phyloP scores from a whole-genome alignment of 2,329 filamentous ascomycete species.

The Pseudogymnoascus verrucosus region DNA sequence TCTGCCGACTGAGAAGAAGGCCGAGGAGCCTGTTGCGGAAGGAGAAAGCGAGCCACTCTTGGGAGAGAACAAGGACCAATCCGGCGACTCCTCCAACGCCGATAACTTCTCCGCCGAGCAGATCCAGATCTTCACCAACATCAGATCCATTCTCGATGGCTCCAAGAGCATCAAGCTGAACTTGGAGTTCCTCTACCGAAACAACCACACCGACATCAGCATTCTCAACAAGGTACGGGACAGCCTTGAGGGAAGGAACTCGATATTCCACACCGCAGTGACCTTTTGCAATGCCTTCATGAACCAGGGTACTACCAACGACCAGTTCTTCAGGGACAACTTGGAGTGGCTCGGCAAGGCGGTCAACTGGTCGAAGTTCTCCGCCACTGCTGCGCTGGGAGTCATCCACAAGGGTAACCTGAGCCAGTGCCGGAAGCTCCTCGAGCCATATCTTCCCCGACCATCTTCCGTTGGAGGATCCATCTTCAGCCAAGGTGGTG shows the following conservation, averaged over 20 bases:
- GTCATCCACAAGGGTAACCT: constrained; percentile 96
- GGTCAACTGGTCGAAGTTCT: constrained; percentile 99
- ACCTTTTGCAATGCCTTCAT: constrained; percentile 98
- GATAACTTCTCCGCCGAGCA: constrained; percentile 39
- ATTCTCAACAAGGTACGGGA: constrained; percentile 96
- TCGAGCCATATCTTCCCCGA: constrained; percentile 89
- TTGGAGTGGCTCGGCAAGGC: constrained; percentile 97
- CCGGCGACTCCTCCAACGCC: constrained; percentile 20
- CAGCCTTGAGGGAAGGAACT: constrained; percentile 90
- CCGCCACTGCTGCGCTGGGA: constrained; percentile 88
- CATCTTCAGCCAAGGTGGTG: constrained; percentile 91
- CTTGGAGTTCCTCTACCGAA: constrained; percentile 91
- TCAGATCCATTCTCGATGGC: constrained; percentile 67
- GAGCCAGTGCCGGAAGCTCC: constrained; percentile 81
- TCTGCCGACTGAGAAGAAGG: constrained; percentile 53
- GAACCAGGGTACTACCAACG: constrained; percentile 96
- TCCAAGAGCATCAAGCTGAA: constrained; percentile 92
- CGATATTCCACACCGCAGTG: constrained; percentile 95
- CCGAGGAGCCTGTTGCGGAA: constrained; percentile 43
- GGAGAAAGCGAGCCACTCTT: constrained; percentile 52
- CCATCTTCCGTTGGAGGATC: constrained; percentile 67
- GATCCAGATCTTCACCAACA: constrained; percentile 52
- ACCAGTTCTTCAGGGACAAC: constrained; percentile 98
- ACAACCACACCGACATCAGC: constrained; percentile 84
- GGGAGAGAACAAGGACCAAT: constrained; percentile 40